Conservation (phyloP, 306 rosid species). For the Datisca glomerata region DNA sequence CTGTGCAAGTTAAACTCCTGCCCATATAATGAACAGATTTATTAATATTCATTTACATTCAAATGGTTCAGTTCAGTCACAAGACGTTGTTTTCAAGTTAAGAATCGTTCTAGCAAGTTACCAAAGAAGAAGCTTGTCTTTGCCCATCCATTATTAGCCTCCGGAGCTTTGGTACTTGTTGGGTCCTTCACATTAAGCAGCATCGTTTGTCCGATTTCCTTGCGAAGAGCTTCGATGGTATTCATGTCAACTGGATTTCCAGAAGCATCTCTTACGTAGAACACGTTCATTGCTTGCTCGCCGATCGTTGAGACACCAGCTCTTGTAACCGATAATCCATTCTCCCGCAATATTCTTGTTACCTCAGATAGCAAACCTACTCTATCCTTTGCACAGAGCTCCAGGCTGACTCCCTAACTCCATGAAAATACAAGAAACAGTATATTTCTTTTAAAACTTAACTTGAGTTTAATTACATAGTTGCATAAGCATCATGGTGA, state of each 20-base stretch:
- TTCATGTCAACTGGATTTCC: constrained; percentile 61
- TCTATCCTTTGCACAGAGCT: constrained; percentile 68
- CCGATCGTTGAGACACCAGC: constrained; percentile 74
- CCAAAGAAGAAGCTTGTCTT: constrained; percentile 83
- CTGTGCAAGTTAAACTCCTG: constrained; percentile 7
- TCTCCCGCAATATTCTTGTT: constrained; percentile 73
- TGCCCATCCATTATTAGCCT: constrained; percentile 47
- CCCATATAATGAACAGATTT: constrained; percentile 25
- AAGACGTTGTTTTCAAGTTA: constrained; percentile 21
- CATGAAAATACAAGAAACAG: constrained; percentile 8
- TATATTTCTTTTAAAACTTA: too few relatives aligned
- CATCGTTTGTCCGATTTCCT: constrained; percentile 57
- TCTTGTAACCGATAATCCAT: constrained; percentile 58
- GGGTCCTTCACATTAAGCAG: constrained; percentile 66
- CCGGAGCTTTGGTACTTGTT: constrained; percentile 38
- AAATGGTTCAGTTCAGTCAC: constrained; percentile 9
- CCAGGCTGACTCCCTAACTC: constrained; percentile 27
- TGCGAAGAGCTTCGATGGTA: constrained; percentile 46
- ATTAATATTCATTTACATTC: constrained; percentile 25
- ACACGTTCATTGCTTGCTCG: constrained; percentile 62
- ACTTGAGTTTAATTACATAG: too few relatives aligned
- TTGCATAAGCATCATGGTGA: too few relatives aligned
- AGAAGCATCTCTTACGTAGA: constrained; percentile 68
- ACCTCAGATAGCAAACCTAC: constrained; percentile 72
- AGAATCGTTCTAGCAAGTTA: constrained; percentile 62